Evolutionary conservation across 2,329 filamentous ascomycete species (phyloP).

Genomic region (Penicillium sp.): DNA sequence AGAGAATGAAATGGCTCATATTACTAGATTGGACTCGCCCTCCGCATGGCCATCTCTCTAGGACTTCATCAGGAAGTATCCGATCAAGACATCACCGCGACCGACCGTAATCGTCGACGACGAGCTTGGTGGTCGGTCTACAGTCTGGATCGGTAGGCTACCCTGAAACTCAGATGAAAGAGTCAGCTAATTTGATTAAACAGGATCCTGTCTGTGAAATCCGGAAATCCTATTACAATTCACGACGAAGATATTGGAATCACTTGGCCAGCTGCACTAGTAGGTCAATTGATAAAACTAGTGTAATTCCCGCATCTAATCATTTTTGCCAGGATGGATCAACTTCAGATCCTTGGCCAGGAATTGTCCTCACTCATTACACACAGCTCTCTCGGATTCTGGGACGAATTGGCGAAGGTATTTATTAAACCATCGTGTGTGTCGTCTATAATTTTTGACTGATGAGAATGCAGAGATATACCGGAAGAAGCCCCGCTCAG

Average conservation of each 20-base stretch:
- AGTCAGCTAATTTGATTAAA: conserved; percentile 1
- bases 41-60: conserved; percentile 62
- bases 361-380: conserved; percentile 56
- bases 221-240: conserved; percentile 60
- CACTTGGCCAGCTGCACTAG: conserved; percentile 35
- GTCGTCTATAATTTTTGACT: background rate
- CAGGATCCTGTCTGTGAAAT: conserved; percentile 57
- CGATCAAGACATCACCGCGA: conserved; percentile 43
- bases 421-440: background rate
- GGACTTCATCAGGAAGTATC: conserved; percentile 60
- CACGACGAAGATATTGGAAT: conserved; percentile 60
- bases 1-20: conserved; percentile 8
- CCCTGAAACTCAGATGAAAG: background rate
- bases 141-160: conserved; percentile 53
- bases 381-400: conserved; percentile 59
- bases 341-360: conserved; percentile 43
- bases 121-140: conserved; percentile 63
- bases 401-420: conserved; percentile 52
- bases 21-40: conserved; percentile 53
- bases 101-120: conserved; percentile 54
- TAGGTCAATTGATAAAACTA: conserved; percentile 15
- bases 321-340: conserved; percentile 16
- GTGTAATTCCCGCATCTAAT: conserved; percentile 2
- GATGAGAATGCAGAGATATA: conserved; percentile 48
- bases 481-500: conserved; percentile 52